Conservation (phyloP, 2,329 filamentous ascomycete species). For the Fusarium nanum region DNA sequence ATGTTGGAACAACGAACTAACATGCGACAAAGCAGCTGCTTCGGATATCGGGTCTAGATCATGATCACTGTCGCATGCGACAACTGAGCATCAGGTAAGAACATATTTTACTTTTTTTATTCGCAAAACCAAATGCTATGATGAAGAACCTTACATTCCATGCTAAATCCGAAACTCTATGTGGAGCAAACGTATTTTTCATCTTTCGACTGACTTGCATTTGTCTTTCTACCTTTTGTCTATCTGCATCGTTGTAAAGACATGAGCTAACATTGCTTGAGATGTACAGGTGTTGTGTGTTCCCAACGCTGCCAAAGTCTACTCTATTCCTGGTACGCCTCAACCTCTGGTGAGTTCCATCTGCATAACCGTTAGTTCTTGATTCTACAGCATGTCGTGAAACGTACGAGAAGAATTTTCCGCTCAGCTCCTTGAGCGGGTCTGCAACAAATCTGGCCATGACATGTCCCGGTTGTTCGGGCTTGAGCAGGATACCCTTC, state of each 20-base stretch:
- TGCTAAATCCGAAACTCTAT: conserved; percentile 78
- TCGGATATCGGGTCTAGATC: neutral
- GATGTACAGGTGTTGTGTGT: conserved; percentile 26
- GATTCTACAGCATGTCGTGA: neutral
- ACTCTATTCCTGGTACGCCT: conserved; percentile 60
- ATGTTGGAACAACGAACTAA: conserved; percentile 16
- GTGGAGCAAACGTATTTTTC: conserved; percentile 82
- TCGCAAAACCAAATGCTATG: conserved; percentile 56
- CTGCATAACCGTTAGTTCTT: conserved; percentile 45
- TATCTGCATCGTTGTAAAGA: conserved; percentile 22
- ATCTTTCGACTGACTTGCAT: conserved; percentile 80
- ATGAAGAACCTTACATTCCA: conserved; percentile 78
- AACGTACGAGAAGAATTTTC: conserved; percentile 77
- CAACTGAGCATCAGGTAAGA: conserved; percentile 43
- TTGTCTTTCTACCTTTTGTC: conserved; percentile 41
- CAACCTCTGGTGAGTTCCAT: conserved; percentile 60
- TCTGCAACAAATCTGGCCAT: conserved; percentile 81
- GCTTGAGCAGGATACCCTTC: conserved; percentile 77
- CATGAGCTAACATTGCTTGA: conserved; percentile 44
- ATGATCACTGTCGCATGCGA: neutral
- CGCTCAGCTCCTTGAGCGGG: conserved; percentile 75
- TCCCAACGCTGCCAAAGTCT: neutral
- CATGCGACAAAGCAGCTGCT: conserved; percentile 12
- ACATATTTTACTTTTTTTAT: conserved; percentile 38
- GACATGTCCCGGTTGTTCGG: conserved; percentile 86